A percentile compares a stretch with the other conserved stretches of the same genome.
Evolutionary conservation across 2,329 filamentous ascomycete species (phyloP).

Genomic region (Calonectria honghensis): DNA sequence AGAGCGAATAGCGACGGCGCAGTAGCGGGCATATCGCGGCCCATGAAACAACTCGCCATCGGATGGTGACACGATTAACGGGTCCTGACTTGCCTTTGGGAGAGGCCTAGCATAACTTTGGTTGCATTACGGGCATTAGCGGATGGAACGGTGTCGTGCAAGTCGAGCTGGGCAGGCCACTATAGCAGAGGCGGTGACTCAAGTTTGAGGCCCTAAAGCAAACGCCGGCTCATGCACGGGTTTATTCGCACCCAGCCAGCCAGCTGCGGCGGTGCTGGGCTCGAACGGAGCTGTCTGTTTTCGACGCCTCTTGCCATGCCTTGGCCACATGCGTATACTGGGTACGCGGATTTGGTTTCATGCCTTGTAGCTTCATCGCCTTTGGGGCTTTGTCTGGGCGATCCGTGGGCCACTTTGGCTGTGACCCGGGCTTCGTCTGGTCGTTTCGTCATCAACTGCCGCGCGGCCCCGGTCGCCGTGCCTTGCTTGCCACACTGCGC

Average conservation of each 20-base stretch:
- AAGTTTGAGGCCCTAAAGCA: slow-evolving; percentile 20
- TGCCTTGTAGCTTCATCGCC: background rate
- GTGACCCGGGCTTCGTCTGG: slow-evolving; percentile 28
- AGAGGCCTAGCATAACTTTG: slow-evolving; percentile 6
- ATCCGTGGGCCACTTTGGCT: slow-evolving; percentile 23
- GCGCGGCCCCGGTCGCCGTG: slow-evolving; percentile 22
- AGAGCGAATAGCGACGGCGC: slow-evolving; percentile 27
- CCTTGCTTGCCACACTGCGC: background rate
- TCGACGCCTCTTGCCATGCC: slow-evolving; percentile 11
- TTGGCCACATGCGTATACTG: slow-evolving; percentile 19
- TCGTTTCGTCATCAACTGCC: slow-evolving; percentile 33
- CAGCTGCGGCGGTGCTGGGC: slow-evolving; percentile 28
- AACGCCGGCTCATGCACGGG: slow-evolving; percentile 6
- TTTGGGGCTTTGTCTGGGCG: background rate
- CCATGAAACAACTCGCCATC: slow-evolving; percentile 32
- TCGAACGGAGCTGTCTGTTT: background rate
- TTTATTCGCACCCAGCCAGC: slow-evolving; percentile 25
- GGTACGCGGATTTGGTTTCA: slow-evolving; percentile 15
- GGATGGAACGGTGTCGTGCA: slow-evolving; percentile 24
- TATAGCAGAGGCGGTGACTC: slow-evolving; percentile 29
- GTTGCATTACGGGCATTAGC: slow-evolving; percentile 23
- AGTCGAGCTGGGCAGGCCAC: background rate
- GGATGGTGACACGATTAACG: slow-evolving; percentile 27
- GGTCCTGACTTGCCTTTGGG: slow-evolving; percentile 26
- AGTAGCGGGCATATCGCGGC: slow-evolving; percentile 18